phyloP scores from a whole-genome alignment of 2,329 filamentous ascomycete genomes.

The Chaetomiaceae sp. region DNA sequence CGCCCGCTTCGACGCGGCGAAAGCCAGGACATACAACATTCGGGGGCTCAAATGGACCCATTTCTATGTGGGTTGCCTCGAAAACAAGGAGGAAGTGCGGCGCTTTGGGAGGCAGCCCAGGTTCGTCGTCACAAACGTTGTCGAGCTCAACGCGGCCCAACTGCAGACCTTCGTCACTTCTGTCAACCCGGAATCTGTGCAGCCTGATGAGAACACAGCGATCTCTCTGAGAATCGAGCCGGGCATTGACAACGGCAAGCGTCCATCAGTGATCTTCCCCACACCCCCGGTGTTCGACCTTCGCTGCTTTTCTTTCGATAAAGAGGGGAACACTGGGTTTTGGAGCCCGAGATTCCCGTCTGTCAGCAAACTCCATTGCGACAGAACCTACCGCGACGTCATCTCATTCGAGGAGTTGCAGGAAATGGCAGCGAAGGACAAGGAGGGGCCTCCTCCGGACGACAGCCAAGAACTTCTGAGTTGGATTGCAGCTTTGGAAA shows the following conservation, averaged over 20 bases:
- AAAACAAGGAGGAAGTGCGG: slow-evolving; percentile 57
- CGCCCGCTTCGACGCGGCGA: slow-evolving; percentile 60
- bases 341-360: slow-evolving; percentile 72
- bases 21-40: slow-evolving; percentile 50
- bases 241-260: slow-evolving; percentile 36
- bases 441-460: slow-evolving; percentile 41
- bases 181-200: slow-evolving; percentile 40
- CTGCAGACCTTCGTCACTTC: slow-evolving; percentile 45
- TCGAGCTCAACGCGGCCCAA: slow-evolving; percentile 48
- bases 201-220: slow-evolving; percentile 31
- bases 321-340: slow-evolving; percentile 60
- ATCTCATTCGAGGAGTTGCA: slow-evolving; percentile 67
- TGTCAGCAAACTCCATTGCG: slow-evolving; percentile 70
- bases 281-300: slow-evolving; percentile 73
- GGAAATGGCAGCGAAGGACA: slow-evolving; percentile 53
- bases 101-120: slow-evolving; percentile 46
- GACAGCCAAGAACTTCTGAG: slow-evolving; percentile 54
- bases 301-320: slow-evolving; percentile 73
- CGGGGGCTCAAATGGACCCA: slow-evolving; percentile 64
- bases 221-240: slow-evolving; percentile 44
- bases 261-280: slow-evolving; percentile 53
- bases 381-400: slow-evolving; percentile 63
- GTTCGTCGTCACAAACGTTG: slow-evolving; percentile 61
- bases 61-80: slow-evolving; percentile 71
- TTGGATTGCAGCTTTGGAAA: slow-evolving; percentile 58